A percentile compares a stretch with the other conserved stretches of the same genome.
phyloP scores from a whole-genome alignment of 2,329 filamentous ascomycete genomes.

The Chrysosphaeria jannelii region DNA sequence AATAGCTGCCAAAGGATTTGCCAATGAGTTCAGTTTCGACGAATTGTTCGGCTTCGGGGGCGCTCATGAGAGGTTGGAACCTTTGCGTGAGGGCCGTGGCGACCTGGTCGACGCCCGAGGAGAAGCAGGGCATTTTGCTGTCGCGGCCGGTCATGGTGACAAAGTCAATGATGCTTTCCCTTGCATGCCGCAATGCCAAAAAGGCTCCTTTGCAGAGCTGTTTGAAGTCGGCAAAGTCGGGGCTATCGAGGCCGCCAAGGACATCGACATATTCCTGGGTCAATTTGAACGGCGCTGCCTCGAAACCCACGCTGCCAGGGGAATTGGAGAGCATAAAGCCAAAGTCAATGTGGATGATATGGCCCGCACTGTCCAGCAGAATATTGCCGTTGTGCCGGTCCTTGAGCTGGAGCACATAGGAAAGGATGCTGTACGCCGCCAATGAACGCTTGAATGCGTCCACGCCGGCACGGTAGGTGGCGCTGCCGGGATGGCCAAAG shows the following conservation, averaged over 20 bases:
- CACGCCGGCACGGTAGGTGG: constrained; percentile 38
- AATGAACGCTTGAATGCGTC: constrained; percentile 58
- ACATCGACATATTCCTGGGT: constrained; percentile 64
- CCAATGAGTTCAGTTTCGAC: constrained; percentile 52
- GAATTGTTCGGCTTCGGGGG: constrained; percentile 52
- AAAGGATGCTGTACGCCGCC: constrained; percentile 62
- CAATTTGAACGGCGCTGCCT: constrained; percentile 64
- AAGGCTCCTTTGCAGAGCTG: constrained; percentile 57
- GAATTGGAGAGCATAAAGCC: constrained; percentile 77
- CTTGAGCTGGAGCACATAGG: constrained; percentile 58
- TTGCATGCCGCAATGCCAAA: constrained; percentile 48
- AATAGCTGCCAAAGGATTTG: constrained; percentile 66
- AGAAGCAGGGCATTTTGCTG: constrained; percentile 63
- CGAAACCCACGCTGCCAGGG: constrained; percentile 57
- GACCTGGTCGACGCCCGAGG: constrained; percentile 39
- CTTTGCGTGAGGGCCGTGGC: constrained; percentile 39
- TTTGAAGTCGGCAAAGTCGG: constrained; percentile 48
- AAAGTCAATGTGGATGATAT: constrained; percentile 73
- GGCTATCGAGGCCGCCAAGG: constrained; percentile 38
- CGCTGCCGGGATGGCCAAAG: constrained; percentile 40
- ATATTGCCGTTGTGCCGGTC: constrained; percentile 72
- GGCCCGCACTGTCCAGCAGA: constrained; percentile 56
- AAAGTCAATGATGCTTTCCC: constrained; percentile 53
- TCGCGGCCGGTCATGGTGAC: constrained; percentile 63
- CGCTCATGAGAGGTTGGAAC: constrained; percentile 58